These are phyloP conservation scores for Coemansia asiatica DNA, from an alignment of 192 early-diverging fungal species.

Conservation along the genomic window DNA sequence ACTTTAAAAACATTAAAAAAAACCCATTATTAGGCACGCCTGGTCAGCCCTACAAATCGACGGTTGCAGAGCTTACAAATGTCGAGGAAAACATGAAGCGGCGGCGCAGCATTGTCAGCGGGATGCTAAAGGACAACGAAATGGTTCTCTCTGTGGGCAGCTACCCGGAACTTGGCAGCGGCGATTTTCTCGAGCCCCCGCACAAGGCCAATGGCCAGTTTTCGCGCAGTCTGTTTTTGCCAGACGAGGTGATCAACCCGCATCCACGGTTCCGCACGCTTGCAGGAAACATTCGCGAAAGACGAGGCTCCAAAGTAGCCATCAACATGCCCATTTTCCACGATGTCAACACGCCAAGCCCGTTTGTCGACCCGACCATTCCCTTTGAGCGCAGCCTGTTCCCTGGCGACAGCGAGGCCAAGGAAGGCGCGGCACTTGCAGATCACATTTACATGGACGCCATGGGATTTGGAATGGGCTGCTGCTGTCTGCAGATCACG, in stretches of 20 bases:
- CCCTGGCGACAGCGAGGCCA: conserved; percentile 72
- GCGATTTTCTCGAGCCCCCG: conserved; percentile 71
- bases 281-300: conserved; percentile 89
- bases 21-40: conserved; percentile 67
- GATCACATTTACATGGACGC: conserved; percentile 98
- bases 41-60: conserved; percentile 83
- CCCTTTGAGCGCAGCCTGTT: conserved; percentile 60
- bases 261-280: conserved; percentile 93
- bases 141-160: conserved; percentile 78
- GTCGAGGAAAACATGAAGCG: conserved; percentile 90
- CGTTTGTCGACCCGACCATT: conserved; percentile 79
- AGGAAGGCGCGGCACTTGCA: conserved; percentile 72
- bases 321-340: conserved; percentile 97
- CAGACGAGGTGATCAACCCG: conserved; percentile 90
- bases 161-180: conserved; percentile 88
- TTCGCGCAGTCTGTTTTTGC: conserved; percentile 85
- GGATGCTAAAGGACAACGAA: conserved; percentile 69
- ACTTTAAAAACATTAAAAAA: background rate
- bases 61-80: conserved; percentile 71
- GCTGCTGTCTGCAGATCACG: conserved; percentile 96
- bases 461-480: conserved; percentile 99
- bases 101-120: conserved; percentile 69
- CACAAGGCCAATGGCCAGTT: conserved; percentile 68
- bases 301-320: conserved; percentile 88
- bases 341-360: conserved; percentile 84